Percentiles rank a stretch among this genome's conserved stretches.
phyloP scores from a whole-genome alignment of 169 alveolate genomes.

The Amoebophrya sp. region DNA sequence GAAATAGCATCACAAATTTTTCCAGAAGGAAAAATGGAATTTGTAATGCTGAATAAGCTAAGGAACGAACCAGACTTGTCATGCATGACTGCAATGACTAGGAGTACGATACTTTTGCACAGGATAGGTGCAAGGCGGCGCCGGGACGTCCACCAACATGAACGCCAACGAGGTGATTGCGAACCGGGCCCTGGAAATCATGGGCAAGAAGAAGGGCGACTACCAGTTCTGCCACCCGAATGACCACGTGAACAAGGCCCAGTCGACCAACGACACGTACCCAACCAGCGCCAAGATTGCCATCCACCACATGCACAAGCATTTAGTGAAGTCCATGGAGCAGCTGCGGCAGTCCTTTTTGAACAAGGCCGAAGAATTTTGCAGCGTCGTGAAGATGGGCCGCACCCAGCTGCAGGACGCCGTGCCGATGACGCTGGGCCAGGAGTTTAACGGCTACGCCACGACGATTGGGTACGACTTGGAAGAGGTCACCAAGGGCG shows the following conservation, averaged over 20 bases:
- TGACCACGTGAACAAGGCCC: slow-evolving; percentile 39
- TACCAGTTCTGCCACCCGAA: slow-evolving; percentile 40
- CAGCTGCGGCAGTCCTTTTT: background rate
- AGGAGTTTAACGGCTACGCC: slow-evolving; percentile 40
- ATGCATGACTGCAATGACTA: too few species aligned
- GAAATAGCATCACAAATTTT: too few species aligned
- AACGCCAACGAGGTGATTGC: slow-evolving; percentile 47
- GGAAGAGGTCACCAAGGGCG: background rate
- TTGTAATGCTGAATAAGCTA: too few species aligned
- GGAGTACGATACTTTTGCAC: too few species aligned
- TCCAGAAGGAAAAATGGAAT: too few species aligned
- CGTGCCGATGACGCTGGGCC: slow-evolving; percentile 37
- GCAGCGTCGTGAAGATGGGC: slow-evolving; percentile 41
- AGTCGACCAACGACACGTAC: slow-evolving; percentile 40
- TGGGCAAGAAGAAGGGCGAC: slow-evolving; percentile 30
- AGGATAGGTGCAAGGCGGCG: too few species aligned
- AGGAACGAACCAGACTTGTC: too few species aligned
- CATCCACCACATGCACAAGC: slow-evolving; percentile 32
- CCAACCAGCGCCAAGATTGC: slow-evolving; percentile 42
- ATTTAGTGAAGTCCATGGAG: background rate
- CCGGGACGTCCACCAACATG: slow-evolving; percentile 45
- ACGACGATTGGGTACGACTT: slow-evolving; percentile 27
- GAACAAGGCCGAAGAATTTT: slow-evolving; percentile 24
- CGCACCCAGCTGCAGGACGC: slow-evolving; percentile 46
- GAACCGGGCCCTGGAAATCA: slow-evolving; percentile 37